Evolutionary conservation across 305 asterid species (phyloP), one percentile per base, ranked within the genome.

Genomic region (Plantago rigida): DNA sequence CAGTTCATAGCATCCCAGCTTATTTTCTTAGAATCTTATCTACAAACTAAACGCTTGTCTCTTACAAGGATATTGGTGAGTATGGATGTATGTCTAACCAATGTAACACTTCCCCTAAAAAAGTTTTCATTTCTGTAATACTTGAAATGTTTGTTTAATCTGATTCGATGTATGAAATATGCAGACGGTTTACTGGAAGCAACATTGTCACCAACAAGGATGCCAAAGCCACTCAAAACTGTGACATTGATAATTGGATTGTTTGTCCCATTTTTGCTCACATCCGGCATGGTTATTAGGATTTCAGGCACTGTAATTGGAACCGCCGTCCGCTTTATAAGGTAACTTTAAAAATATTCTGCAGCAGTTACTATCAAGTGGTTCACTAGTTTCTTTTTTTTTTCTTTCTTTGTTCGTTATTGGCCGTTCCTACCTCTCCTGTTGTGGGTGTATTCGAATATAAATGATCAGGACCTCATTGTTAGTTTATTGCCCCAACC

Each of bases 181-280:
- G 56, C 70, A 91, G 98, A 88, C 84, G 98, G 99, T 56, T 78
- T 92, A 75, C 95, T 92, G 44, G 99, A 92, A 79, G 99, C 99
- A 78, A 92, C 99, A 56, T 73, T 92, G 64, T 84, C 97, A 45
- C 91, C 97, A 66, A 66, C 78, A 55, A 86, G 95, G 79, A 73
- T 85, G 69, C 99, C 99, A 2, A 83, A 73, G 81, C 95, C 93
- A 12, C 96, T 92, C 66, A 92, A 92, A 82, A 84, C 85, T 9
- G 73, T 78, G 45, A 92, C 97, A 56, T 72, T 92, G 78, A 63
- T 92, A 74, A 67, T 92, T 54, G 87, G 96, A 62, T 75, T 75
- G 73, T 74, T 78, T 67, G 73, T 86, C 51, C 97, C 99, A 7
- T 74, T 85, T 71, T 56, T 89, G 62, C 69, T 89, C 60, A 77